These are phyloP conservation scores for Dactylellina leptospora DNA, from an alignment of 2,329 filamentous ascomycete species.

Conservation along the genomic window DNA sequence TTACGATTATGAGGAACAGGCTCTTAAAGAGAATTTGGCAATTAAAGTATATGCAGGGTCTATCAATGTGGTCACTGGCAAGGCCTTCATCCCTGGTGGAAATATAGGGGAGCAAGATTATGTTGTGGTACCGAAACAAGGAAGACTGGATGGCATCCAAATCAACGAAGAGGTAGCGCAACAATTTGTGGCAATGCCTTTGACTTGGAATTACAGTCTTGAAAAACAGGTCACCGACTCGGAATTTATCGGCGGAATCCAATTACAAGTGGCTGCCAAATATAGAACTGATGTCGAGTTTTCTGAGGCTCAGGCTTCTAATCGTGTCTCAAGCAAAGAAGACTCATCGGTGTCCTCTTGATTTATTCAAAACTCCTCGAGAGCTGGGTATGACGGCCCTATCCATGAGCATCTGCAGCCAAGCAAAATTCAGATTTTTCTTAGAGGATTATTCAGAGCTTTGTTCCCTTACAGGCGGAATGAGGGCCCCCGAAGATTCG, in stretches of 20 bases:
- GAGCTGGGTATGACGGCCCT: neutral
- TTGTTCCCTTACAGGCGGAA: too few relatives aligned
- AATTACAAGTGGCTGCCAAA: constrained; percentile 8
- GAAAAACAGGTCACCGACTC: neutral
- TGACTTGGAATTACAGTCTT: constrained; percentile 3
- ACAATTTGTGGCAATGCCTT: constrained; percentile 14
- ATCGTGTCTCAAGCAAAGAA: neutral
- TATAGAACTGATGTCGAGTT: neutral
- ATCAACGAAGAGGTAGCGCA: neutral
- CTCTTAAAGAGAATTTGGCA: constrained; percentile 6
- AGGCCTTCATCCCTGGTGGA: neutral
- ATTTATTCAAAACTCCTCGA: neutral
- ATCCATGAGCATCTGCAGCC: neutral
- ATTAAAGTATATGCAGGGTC: constrained; percentile 14
- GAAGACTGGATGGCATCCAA: constrained; percentile 2
- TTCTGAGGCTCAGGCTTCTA: neutral
- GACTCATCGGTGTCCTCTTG: neutral
- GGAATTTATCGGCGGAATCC: constrained; percentile 12
- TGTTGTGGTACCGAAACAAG: constrained; percentile 1
- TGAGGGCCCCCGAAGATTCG: too few relatives aligned
- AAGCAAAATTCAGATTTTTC: too few relatives aligned
- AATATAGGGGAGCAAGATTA: constrained; percentile 1
- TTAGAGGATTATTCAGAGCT: too few relatives aligned
- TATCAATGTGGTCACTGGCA: constrained; percentile 3
- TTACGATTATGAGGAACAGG: too few relatives aligned